Percentiles rank a stretch among this genome's conserved stretches.
phyloP scores from a whole-genome alignment of 495 filamentous ascomycete genomes.

The Aspergillus hancockii region DNA sequence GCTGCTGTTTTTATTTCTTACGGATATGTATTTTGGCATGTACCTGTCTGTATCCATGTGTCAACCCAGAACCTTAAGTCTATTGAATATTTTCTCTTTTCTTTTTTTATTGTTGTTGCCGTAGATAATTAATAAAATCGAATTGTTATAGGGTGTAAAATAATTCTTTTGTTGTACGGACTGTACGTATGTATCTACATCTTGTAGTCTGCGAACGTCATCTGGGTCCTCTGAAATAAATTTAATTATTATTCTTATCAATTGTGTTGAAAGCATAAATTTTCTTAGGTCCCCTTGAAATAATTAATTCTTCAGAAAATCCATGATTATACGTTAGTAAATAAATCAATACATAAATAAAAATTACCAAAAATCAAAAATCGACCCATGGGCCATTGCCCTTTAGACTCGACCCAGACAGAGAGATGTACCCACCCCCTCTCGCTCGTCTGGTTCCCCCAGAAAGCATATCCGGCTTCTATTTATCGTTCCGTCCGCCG shows the following conservation, averaged over 20 bases:
- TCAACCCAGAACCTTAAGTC: slow-evolving; percentile 3
- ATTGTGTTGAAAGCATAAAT: neutral
- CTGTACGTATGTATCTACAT: too few relatives aligned
- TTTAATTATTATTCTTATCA: neutral
- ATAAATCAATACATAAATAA: slow-evolving; percentile 4
- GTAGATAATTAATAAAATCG: neutral
- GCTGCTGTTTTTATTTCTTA: neutral
- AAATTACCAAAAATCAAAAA: slow-evolving; percentile 5
- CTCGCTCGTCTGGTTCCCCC: slow-evolving; percentile 15
- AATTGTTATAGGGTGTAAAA: neutral
- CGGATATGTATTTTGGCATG: neutral
- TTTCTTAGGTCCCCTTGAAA: neutral
- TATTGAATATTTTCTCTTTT: slow-evolving; percentile 2
- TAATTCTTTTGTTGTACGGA: too few relatives aligned
- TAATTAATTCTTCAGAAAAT: neutral
- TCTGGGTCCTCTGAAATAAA: neutral
- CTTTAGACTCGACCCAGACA: slow-evolving; percentile 9
- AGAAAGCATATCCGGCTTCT: slow-evolving; percentile 23
- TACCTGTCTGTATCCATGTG: neutral
- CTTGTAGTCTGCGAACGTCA: neutral
- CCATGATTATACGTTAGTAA: too few relatives aligned
- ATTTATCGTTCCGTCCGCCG: slow-evolving; percentile 24
- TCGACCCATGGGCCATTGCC: slow-evolving; percentile 10
- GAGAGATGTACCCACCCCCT: slow-evolving; percentile 13
- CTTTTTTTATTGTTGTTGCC: neutral